Conservation (phyloP, 148 eudicot species). For the Silene uniflora region DNA sequence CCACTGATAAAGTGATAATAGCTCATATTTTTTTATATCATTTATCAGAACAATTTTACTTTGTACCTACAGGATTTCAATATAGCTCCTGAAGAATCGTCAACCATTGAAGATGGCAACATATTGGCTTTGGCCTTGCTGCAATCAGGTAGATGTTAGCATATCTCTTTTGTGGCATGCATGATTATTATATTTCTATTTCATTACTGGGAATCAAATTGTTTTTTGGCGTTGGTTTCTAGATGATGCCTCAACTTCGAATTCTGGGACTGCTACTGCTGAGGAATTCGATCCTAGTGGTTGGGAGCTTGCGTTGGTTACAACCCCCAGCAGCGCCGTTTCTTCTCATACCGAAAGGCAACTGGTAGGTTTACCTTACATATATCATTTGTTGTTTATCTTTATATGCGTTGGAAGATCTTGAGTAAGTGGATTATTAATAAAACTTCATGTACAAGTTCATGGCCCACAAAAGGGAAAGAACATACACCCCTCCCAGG, state of each 20-base stretch:
- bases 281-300: slow-evolving; percentile 83
- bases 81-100: slow-evolving; percentile 53
- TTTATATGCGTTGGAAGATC: not conserved
- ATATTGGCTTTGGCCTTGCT: slow-evolving; percentile 91
- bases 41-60: not conserved
- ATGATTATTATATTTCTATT: not conserved
- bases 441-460: not conserved
- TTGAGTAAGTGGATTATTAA: not conserved
- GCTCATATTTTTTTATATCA: not conserved
- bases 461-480: not conserved
- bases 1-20: not conserved
- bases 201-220: not conserved
- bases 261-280: slow-evolving; percentile 38
- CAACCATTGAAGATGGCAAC: slow-evolving; percentile 85
- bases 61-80: slow-evolving; percentile 60
- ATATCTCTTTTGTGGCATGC: not conserved
- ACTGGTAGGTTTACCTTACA: slow-evolving; percentile 47
- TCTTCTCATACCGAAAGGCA: slow-evolving; percentile 71
- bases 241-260: slow-evolving; percentile 46
- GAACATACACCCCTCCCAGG: not conserved
- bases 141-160: slow-evolving; percentile 52
- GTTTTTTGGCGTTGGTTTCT: slow-evolving; percentile 7
- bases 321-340: slow-evolving; percentile 72
- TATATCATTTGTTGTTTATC: not conserved
- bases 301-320: slow-evolving; percentile 96